Conservation (phyloP, 768 basidiomycete species). For the Crassisporium funariophilum region DNA sequence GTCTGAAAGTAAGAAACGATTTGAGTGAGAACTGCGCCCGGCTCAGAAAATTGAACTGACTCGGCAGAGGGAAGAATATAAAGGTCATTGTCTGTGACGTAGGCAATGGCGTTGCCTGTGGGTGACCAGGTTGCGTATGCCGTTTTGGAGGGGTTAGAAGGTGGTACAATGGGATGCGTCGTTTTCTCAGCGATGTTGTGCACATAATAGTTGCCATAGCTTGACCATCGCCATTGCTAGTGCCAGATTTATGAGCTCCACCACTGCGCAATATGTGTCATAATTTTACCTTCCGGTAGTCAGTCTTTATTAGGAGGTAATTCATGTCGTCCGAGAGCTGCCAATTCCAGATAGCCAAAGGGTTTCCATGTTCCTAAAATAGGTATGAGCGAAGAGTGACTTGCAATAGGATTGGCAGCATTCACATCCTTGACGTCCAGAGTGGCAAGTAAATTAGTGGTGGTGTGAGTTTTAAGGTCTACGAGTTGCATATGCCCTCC, state of each 20-base stretch:
- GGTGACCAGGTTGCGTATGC: conserved; percentile 90
- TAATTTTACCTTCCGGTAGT: conserved; percentile 69
- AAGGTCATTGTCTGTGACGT: conserved; percentile 85
- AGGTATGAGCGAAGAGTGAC: conserved; percentile 5
- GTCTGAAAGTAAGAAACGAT: conserved; percentile 21
- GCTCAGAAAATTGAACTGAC: conserved; percentile 39
- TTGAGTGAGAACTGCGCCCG: not conserved
- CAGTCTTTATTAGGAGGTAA: conserved; percentile 80
- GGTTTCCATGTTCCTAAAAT: conserved; percentile 54
- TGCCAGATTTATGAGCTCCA: conserved; percentile 8
- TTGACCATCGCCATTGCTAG: conserved; percentile 94
- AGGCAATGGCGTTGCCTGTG: conserved; percentile 81
- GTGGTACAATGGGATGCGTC: conserved; percentile 73
- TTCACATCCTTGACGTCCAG: conserved; percentile 67
- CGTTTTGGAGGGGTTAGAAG: conserved; percentile 68
- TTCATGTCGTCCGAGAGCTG: conserved; percentile 90
- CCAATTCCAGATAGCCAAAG: conserved; percentile 63
- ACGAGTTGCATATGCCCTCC: conserved; percentile 74
- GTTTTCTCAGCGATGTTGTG: conserved; percentile 69
- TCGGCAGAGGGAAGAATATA: conserved; percentile 73
- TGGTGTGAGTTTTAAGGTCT: conserved; percentile 76
- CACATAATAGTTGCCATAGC: conserved; percentile 92
- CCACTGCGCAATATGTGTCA: conserved; percentile 4
- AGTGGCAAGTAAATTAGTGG: conserved; percentile 57
- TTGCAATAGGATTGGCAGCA: conserved; percentile 1